Evolutionary conservation across 345 rosid genomes (phyloP), one percentile per base, ranked within the genome.

Genomic region (Sapria himalayana): DNA sequence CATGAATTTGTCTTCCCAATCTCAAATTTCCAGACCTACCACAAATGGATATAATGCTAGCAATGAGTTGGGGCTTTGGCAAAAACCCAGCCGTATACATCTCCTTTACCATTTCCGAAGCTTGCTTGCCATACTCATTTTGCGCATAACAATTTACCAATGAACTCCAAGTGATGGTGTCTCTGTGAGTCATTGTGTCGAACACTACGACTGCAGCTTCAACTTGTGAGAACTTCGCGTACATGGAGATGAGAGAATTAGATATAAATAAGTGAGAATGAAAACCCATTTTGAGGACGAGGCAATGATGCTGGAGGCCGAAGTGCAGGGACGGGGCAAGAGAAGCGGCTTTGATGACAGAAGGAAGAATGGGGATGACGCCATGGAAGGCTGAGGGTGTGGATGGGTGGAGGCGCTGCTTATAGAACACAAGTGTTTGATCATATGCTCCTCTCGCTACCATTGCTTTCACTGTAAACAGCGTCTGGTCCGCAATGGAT

Each of bases 221-320:
- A 5, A 35, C 8, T 24, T 2, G 22, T 1, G 54, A 71, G 20
- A 49, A 11, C 49, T 71, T 74, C 0, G 47, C 44, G 12, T 67
- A 71, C 62, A 71, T 45, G 0, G 78, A 52, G 19, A 74, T 46
- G 45, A 71, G 50, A 33, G 78, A 61, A 59, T 74, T 71, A 14
- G 75, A 67, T 0, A 61, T 37, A 15, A 62, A 62, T 3, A 59
- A 37, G 38, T 74, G 62, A 3, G 48, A 31, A 39, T 45, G 39
- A 22, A 65, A 56, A 7, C 74, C 74, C 8, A 78, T 46, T 41
- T 74, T 74, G 54, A 65, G 33, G 31, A 44, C 63, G 10, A 56
- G 7, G 46, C 53, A 42, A 20, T 68, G 73, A 40, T 70, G 56
- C 45, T 71, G 75, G 11, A 43, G 22, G 48, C 60, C 77, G 14